Conservation (phyloP, 2,329 filamentous ascomycete species). For the Botrytis paeoniae region DNA sequence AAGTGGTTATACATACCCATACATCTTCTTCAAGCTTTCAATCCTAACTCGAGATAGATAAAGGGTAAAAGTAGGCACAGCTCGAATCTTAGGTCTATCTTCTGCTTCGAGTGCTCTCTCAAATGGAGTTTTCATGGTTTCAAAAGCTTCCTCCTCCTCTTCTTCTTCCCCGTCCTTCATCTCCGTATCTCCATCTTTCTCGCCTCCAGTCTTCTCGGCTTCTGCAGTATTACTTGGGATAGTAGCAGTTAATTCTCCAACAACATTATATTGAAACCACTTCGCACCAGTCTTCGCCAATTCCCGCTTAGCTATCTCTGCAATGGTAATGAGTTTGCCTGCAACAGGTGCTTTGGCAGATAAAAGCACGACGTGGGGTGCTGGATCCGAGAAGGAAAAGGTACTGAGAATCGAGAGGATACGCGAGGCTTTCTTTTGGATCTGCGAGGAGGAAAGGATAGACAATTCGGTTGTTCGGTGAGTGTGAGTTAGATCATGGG, state of each 20-base stretch:
- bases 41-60: slow-evolving; percentile 56
- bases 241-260: slow-evolving; percentile 27
- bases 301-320: slow-evolving; percentile 61
- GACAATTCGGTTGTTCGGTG: slow-evolving; percentile 51
- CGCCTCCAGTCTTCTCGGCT: slow-evolving; percentile 38
- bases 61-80: slow-evolving; percentile 55
- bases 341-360: slow-evolving; percentile 42
- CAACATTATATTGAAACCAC: slow-evolving; percentile 42
- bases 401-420: slow-evolving; percentile 32
- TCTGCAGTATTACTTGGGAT: slow-evolving; percentile 40
- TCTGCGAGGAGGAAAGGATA: slow-evolving; percentile 59
- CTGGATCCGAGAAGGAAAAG: slow-evolving; percentile 29
- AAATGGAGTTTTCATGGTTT: slow-evolving; percentile 56
- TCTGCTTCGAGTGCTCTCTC: slow-evolving; percentile 49
- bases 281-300: slow-evolving; percentile 46
- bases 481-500: slow-evolving; percentile 38
- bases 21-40: slow-evolving; percentile 50
- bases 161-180: slow-evolving; percentile 16
- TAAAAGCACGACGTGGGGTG: slow-evolving; percentile 42
- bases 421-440: slow-evolving; percentile 41
- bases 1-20: slow-evolving; percentile 31
- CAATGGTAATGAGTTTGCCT: slow-evolving; percentile 65
- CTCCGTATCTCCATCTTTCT: slow-evolving; percentile 27
- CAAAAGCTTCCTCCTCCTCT: slow-evolving; percentile 46
- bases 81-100: slow-evolving; percentile 45